Conservation (phyloP, 805 yeast genomes). For the Hyphopichia homilentoma region DNA sequence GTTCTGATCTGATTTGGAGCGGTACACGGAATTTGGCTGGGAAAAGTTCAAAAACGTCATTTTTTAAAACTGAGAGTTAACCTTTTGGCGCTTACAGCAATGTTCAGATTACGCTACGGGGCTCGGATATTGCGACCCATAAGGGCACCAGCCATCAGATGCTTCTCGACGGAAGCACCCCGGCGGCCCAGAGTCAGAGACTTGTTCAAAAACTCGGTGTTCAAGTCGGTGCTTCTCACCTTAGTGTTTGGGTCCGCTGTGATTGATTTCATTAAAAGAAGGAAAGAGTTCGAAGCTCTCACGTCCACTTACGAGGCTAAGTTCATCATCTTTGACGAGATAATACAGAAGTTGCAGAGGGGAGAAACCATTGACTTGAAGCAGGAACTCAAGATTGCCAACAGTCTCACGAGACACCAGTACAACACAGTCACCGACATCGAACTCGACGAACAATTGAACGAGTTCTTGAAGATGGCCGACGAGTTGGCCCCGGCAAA, state of each 20-base stretch:
- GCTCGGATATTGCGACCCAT: too few species aligned
- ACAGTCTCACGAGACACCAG: conserved; percentile 38
- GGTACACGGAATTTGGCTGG: too few species aligned
- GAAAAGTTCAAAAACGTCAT: too few species aligned
- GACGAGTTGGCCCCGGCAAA: conserved; percentile 13
- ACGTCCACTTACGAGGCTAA: conserved; percentile 36
- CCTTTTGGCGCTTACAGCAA: too few species aligned
- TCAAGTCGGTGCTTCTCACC: conserved; percentile 36
- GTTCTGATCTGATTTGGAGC: too few species aligned
- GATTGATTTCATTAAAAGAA: conserved; percentile 44
- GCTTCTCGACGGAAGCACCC: too few species aligned
- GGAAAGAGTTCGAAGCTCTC: conserved; percentile 41
- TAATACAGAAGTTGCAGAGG: conserved; percentile 22
- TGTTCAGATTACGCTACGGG: too few species aligned
- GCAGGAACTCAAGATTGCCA: conserved; percentile 36
- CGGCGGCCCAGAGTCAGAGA: too few species aligned
- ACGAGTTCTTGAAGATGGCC: conserved; percentile 28
- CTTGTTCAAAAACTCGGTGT: conserved; percentile 28
- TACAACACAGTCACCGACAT: conserved; percentile 31
- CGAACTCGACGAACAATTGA: conserved; percentile 37
- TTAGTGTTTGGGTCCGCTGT: conserved; percentile 43
- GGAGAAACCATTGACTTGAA: conserved; percentile 42
- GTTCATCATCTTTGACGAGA: conserved; percentile 27
- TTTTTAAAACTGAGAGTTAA: too few species aligned
- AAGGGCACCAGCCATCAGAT: too few species aligned